Evolutionary conservation across 2,329 filamentous ascomycete species (phyloP), one percentile per base, ranked within the genome.

Genomic region (Aureobasidium sp.): DNA sequence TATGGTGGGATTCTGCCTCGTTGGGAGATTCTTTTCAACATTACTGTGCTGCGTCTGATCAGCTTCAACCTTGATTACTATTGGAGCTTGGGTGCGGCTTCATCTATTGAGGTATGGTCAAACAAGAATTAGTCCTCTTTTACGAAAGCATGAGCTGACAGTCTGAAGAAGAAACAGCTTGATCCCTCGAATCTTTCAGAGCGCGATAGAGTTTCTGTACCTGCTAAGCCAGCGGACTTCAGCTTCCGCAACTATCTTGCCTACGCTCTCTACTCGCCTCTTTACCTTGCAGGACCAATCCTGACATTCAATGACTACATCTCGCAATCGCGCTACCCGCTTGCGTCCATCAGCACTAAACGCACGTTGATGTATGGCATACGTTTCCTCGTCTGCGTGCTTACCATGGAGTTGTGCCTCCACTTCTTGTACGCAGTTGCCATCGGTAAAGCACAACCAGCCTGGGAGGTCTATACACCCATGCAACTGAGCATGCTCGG

Each of bases 221-320:
- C 94, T 0, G 91, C 92, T 4, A 82, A 85, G 51, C 74, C 83
- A 0, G 74, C 77, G 32, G 89, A 95, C 71, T 99, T 85, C 71
- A 85, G 78, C 27, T 91, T 94, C 76, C 85, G 87, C 66, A 96
- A 95, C 75, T 97, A 96, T 74, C 72, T 97, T 50, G 92, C 89
- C 48, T 99, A 97, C 73, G 79, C 87, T 43, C 84, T 97, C 63
- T 99, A 99, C 72, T 91, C 92, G 1, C 94, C 94, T 0, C 83
- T 99, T 1, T 99, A 97, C 74, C 82, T 99, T 36, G 85, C 92
- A 0, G 94, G 94, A 0, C 94, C 94, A 0, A 96, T 99, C 70
- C 74, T 99, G 65, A 97, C 92, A 13, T 99, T 97, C 79, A 99
- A 99, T 76, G 95, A 99, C 78, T 99, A 94, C 79, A 87, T 97